Evolutionary conservation across 2,329 filamentous ascomycete genomes (phyloP).

Genomic region (Fusarium sterilihyphosum): DNA sequence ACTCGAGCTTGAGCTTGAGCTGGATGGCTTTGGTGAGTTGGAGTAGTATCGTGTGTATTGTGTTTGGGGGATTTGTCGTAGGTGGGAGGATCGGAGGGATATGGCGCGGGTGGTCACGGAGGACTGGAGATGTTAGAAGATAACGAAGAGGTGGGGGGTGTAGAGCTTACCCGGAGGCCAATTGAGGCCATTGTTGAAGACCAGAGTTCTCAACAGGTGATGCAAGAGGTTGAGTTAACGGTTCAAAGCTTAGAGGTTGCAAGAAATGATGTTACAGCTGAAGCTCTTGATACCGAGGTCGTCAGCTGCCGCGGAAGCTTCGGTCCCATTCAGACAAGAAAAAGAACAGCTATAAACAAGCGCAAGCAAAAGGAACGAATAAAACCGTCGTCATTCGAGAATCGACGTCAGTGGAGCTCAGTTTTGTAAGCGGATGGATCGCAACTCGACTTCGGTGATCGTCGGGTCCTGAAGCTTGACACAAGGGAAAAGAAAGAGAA

Average conservation of each 20-base stretch:
- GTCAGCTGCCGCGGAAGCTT: neutral
- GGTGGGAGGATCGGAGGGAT: slow-evolving; percentile 32
- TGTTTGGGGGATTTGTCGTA: slow-evolving; percentile 8
- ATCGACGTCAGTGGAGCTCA: slow-evolving; percentile 27
- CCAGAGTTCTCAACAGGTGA: neutral
- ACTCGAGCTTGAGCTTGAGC: neutral
- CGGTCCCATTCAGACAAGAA: slow-evolving; percentile 3
- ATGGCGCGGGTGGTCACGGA: slow-evolving; percentile 35
- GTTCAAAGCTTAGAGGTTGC: neutral
- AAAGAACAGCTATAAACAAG: neutral
- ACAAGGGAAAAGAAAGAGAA: neutral
- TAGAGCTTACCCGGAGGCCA: slow-evolving; percentile 39
- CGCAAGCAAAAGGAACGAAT: neutral
- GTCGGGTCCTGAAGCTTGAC: slow-evolving; percentile 18
- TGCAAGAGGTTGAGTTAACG: neutral
- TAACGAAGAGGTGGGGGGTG: neutral
- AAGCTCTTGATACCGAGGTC: slow-evolving; percentile 20
- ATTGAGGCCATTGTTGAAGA: slow-evolving; percentile 33
- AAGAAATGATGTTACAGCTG: slow-evolving; percentile 20
- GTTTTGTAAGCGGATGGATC: slow-evolving; percentile 18
- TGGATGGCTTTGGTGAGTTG: slow-evolving; percentile 14
- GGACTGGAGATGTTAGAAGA: slow-evolving; percentile 29
- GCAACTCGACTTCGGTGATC: slow-evolving; percentile 10
- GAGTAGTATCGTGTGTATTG: slow-evolving; percentile 37
- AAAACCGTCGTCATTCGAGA: neutral